Evolutionary conservation across 257 asterid genomes (phyloP).

Genomic region (Solanum piurae): DNA sequence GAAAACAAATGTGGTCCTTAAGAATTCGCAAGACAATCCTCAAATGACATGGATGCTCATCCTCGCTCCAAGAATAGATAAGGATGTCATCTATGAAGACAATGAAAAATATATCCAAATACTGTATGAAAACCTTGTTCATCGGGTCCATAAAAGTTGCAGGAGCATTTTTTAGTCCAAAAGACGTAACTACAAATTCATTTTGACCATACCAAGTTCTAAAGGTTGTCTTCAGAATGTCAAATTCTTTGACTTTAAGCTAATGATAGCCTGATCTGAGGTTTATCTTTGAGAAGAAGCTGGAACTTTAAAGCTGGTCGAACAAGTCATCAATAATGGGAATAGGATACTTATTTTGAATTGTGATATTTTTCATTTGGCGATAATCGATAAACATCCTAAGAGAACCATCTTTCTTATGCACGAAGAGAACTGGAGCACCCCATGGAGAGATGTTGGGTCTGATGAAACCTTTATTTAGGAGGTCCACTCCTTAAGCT

Average conservation of each 20-base stretch:
- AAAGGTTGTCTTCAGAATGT: not conserved
- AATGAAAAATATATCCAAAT: not conserved
- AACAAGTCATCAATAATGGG: not conserved
- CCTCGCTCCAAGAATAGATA: not conserved
- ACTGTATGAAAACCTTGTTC: not conserved
- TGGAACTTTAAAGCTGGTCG: not conserved
- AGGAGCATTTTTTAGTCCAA: not conserved
- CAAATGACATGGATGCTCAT: too few species aligned
- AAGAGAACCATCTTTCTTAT: not conserved
- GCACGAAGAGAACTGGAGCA: not conserved
- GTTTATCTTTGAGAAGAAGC: not conserved
- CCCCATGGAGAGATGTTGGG: not conserved
- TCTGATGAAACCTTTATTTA: not conserved
- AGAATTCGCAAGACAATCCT: not conserved
- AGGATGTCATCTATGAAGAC: not conserved
- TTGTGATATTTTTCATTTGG: not conserved
- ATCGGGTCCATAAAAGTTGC: not conserved
- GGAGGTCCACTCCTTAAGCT: not conserved
- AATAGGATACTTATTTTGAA: too few species aligned
- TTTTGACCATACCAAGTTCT: not conserved
- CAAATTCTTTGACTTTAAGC: not conserved
- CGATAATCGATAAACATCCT: not conserved
- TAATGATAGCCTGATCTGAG: not conserved
- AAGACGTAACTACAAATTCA: not conserved
- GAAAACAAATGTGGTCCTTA: not conserved